A percentile compares a stretch with the other conserved stretches of the same genome.
Conservation (phyloP, 202 grass and related monocot species). For the Saccharum hybrid region DNA sequence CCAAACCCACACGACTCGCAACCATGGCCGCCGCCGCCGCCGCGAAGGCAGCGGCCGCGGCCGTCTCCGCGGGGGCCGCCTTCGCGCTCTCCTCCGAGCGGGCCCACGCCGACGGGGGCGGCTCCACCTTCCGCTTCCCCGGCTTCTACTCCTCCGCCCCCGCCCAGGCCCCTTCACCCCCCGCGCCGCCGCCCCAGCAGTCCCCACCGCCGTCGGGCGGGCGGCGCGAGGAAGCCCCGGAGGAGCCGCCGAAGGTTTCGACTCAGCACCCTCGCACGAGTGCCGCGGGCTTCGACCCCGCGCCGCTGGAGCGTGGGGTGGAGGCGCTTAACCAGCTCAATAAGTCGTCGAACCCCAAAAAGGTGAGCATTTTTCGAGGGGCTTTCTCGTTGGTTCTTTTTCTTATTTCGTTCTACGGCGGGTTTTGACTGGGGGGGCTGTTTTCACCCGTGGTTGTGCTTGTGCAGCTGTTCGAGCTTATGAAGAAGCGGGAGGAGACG, state of each 20-base stretch:
- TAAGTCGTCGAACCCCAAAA: conserved; percentile 53
- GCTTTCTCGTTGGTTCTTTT: not conserved
- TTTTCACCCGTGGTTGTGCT: conserved; percentile 3
- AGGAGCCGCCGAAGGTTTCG: conserved; percentile 57
- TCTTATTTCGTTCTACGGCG: not conserved
- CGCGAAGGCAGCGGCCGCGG: conserved; percentile 50
- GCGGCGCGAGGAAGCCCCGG: conserved; percentile 8
- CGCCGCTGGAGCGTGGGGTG: conserved; percentile 61
- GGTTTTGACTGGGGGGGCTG: conserved; percentile 12
- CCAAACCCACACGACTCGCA: conserved; percentile 27
- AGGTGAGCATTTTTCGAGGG: conserved; percentile 43
- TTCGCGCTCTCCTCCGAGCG: conserved; percentile 50
- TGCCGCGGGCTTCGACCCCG: conserved; percentile 76
- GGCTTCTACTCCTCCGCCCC: conserved; percentile 50
- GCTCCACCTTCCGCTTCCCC: conserved; percentile 55
- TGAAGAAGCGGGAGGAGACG: conserved; percentile 78
- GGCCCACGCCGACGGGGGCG: conserved; percentile 58
- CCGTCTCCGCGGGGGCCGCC: conserved; percentile 57
- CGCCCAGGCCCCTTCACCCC: conserved; percentile 14
- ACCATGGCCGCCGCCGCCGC: conserved; percentile 52
- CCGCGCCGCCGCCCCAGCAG: conserved; percentile 23
- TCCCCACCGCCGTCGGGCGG: not conserved
- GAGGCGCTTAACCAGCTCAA: conserved; percentile 51
- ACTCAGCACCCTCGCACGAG: conserved; percentile 77
- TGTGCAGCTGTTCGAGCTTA: conserved; percentile 69